Base-by-base conservation (phyloP, 352 stramenopile genomes). In the Phytophthora hybrid region DNA sequence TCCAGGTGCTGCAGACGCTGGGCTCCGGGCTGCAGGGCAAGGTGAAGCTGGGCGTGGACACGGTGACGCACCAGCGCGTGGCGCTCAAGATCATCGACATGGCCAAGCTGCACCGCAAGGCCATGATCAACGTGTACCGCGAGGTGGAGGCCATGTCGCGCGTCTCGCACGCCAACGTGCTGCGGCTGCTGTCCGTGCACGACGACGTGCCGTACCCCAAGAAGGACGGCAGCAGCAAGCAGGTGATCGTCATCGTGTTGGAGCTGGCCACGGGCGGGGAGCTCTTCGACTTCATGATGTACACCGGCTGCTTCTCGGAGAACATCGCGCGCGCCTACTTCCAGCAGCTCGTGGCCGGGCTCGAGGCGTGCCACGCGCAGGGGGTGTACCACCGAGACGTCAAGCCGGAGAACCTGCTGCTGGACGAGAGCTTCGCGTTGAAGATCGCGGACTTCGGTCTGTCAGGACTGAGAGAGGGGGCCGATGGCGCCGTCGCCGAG, bases 391-490 rank as follows among this genome's bases (percentile, higher is more conserved):
- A 98, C 57, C 91, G 94, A 58, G 95, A 98, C 69, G 95, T 98
- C 66, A 98, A 98, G 78, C 95, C 94, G 4, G 95, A 98, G 70
- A 98, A 98, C 70, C 69, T 98, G 53, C 76, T 98, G 14, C 66
- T 98, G 34, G 91, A 97, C 74, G 82, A 91, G 18, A 81, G 87
- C 34, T 94, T 93, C 62, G 57, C 76, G 9, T 73, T 99, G 68
- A 98, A 98, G 71, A 91, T 99, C 26, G 96, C 93, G 5, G 97
- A 99, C 63, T 99, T 99, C 82, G 97, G 97, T 2, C 82, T 99
- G n/a, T 98, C 96, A 5, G 97, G 97, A 19, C 89, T 97, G 54
- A 79, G 80, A 37, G 84, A 93, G 74, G 83, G 83, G 53, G 66
- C 85, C 0, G 85, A 90, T 52, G 89, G 77, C 71, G 81, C 78